These are phyloP conservation scores for Magnolia changhungtana DNA, from an alignment of 164 flowering plant genomes.

Conservation along the genomic window DNA sequence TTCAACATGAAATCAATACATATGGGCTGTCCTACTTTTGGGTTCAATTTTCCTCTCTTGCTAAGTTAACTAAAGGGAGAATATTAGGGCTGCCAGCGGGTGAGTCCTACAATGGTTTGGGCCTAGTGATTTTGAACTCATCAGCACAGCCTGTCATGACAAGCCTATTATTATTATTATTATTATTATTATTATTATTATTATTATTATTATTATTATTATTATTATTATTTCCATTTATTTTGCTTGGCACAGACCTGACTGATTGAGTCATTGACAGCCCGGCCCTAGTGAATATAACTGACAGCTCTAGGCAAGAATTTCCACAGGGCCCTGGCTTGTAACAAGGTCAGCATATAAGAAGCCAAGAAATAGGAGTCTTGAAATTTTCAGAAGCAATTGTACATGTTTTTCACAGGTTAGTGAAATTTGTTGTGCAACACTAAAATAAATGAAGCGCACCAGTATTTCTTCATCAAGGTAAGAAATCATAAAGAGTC, in stretches of 20 bases:
- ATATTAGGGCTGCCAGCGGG: too few relatives aligned
- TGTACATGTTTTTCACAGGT: neutral
- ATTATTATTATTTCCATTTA: too few relatives aligned
- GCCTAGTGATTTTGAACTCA: too few relatives aligned
- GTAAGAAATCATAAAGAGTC: constrained; percentile 88
- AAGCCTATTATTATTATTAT: too few relatives aligned
- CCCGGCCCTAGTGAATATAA: neutral
- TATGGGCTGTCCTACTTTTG: too few relatives aligned
- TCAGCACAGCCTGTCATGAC: too few relatives aligned
- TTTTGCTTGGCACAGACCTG: neutral
- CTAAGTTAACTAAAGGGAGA: too few relatives aligned
- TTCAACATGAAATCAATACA: too few relatives aligned
- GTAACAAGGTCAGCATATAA: neutral
- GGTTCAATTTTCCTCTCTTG: too few relatives aligned
- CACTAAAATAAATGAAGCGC: neutral
- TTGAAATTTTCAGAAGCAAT: neutral
- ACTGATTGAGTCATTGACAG: neutral
- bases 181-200: too few relatives aligned
- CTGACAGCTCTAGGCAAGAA: neutral
- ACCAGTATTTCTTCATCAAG: constrained; percentile 80
- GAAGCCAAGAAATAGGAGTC: neutral
- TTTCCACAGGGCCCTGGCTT: neutral
- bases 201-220: too few relatives aligned
- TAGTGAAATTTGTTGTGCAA: neutral
- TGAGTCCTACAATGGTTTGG: too few relatives aligned